phyloP scores from a whole-genome alignment of 2,329 filamentous ascomycete genomes.

The Aspergillus ustus region DNA sequence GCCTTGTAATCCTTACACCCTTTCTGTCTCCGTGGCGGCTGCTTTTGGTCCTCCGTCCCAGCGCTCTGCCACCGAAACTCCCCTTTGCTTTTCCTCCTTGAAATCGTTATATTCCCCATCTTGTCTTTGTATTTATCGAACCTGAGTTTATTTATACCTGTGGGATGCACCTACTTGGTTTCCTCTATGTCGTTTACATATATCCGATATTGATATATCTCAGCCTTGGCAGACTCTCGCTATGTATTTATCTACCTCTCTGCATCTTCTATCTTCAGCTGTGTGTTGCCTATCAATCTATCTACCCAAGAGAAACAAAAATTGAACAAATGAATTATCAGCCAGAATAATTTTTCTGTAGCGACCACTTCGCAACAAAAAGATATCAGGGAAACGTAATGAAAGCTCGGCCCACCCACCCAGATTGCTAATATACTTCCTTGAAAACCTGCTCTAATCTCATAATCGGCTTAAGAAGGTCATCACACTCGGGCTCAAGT shows the following conservation, averaged over 20 bases:
- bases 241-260: constrained; percentile 17
- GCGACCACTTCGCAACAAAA: too few species aligned
- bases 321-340: neutral
- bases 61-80: neutral
- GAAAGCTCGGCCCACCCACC: too few species aligned
- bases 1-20: constrained; percentile 12
- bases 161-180: neutral
- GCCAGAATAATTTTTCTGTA: neutral
- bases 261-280: neutral
- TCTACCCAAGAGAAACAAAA: neutral
- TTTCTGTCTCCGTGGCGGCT: constrained; percentile 2
- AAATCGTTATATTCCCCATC: constrained; percentile 39
- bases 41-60: neutral
- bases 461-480: too few species aligned
- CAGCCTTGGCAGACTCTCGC: constrained; percentile 16
- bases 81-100: constrained; percentile 18
- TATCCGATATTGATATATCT: constrained; percentile 23
- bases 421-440: too few species aligned
- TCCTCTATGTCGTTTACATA: neutral
- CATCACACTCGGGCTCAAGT: too few species aligned
- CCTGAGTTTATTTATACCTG: constrained; percentile 13
- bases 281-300: neutral
- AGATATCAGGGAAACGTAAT: too few species aligned
- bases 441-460: too few species aligned
- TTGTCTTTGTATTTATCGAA: constrained; percentile 14